Conservation (phyloP, 208 protist species). For the Phytomonas francai region DNA sequence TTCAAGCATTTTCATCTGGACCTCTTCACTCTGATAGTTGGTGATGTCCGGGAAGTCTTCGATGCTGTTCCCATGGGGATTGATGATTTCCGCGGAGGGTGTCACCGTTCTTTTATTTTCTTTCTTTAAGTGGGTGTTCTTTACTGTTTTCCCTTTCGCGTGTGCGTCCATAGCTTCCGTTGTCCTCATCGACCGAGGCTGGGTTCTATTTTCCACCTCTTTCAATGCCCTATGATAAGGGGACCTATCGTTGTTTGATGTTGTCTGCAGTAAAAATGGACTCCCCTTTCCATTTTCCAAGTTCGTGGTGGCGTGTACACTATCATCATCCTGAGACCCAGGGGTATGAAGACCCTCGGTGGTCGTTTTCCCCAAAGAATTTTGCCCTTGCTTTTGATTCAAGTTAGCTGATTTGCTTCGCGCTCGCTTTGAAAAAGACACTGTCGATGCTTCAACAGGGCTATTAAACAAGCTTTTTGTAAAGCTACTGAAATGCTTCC, state of each 20-base stretch:
- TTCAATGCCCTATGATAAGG: neutral
- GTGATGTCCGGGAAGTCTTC: slow-evolving; percentile 4
- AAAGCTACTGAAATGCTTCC: neutral
- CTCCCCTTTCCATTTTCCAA: neutral
- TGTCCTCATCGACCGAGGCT: neutral
- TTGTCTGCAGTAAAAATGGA: neutral
- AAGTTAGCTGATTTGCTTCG: neutral
- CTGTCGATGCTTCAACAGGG: neutral
- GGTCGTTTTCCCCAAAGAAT: neutral
- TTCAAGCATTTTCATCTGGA: neutral
- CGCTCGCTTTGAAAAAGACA: neutral
- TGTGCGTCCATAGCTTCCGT: neutral
- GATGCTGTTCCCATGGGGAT: neutral
- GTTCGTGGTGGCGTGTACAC: neutral
- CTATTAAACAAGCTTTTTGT: neutral
- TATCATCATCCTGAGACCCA: neutral
- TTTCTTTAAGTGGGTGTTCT: neutral
- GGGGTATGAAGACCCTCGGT: neutral
- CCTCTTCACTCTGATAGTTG: neutral
- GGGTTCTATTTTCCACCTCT: neutral
- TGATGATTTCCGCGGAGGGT: neutral
- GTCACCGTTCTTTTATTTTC: neutral
- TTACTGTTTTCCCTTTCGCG: neutral
- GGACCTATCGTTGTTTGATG: neutral
- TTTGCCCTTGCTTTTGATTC: neutral